These are phyloP conservation scores for Hyphodiscus hymeniophilus DNA, from an alignment of 495 filamentous ascomycete genomes.

Conservation along the genomic window DNA sequence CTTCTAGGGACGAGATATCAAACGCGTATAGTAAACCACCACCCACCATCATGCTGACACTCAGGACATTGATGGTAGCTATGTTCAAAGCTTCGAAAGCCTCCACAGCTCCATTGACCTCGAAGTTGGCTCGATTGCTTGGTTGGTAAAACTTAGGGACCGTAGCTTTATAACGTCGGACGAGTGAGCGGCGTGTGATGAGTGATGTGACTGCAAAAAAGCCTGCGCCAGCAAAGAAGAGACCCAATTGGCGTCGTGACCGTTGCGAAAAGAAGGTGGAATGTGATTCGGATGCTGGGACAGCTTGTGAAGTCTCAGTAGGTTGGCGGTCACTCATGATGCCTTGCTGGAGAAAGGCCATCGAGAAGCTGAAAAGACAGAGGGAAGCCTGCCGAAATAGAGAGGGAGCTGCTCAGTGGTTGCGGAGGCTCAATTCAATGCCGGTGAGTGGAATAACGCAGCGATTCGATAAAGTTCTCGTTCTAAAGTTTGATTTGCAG, in stretches of 20 bases:
- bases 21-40: conserved; percentile 64
- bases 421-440: no score
- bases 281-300: not conserved
- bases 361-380: not conserved
- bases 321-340: conserved; percentile 11
- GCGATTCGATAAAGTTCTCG: no score
- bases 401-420: no score
- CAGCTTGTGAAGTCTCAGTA: not conserved
- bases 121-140: conserved; percentile 36
- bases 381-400: no score
- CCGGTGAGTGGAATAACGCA: no score
- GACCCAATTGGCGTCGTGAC: conserved; percentile 40
- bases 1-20: conserved; percentile 62
- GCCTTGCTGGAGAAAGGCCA: conserved; percentile 15
- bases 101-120: conserved; percentile 33
- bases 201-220: conserved; percentile 62
- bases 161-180: conserved; percentile 41
- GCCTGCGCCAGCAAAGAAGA: conserved; percentile 63
- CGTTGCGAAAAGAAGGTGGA: conserved; percentile 29
- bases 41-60: conserved; percentile 55
- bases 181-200: conserved; percentile 61
- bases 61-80: conserved; percentile 74
- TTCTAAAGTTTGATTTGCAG: no score
- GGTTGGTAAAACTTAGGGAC: conserved; percentile 60
- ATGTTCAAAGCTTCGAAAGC: conserved; percentile 72